A percentile compares a stretch with the other conserved stretches of the same genome.
phyloP scores from a whole-genome alignment of 768 basidiomycete genomes.

The Phlebiopsis flavidoalba region DNA sequence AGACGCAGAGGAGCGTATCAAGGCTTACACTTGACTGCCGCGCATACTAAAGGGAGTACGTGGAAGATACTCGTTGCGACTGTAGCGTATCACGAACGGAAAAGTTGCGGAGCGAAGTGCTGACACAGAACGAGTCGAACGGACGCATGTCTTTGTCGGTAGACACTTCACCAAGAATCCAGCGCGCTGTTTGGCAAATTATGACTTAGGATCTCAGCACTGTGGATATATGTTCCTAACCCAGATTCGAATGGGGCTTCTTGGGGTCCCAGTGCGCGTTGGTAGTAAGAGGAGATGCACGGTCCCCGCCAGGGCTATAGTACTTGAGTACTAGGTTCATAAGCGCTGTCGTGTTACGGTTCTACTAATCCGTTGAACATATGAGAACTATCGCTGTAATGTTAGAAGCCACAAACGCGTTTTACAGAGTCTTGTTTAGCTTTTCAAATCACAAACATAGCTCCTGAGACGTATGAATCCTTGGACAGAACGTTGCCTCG shows the following conservation, averaged over 20 bases:
- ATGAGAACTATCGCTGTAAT: too few species aligned
- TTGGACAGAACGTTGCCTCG: too few species aligned
- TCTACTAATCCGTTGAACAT: too few species aligned
- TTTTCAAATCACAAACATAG: too few species aligned
- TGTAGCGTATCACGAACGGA: slow-evolving; percentile 53
- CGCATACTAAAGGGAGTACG: slow-evolving; percentile 35
- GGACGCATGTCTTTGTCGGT: slow-evolving; percentile 39
- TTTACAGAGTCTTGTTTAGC: too few species aligned
- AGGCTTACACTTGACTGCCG: slow-evolving; percentile 15
- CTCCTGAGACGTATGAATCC: too few species aligned
- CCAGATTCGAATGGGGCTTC: slow-evolving; percentile 53
- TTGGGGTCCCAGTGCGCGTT: slow-evolving; percentile 8
- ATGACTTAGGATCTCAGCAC: slow-evolving; percentile 55
- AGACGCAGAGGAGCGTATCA: slow-evolving; percentile 29
- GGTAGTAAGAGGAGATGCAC: not conserved
- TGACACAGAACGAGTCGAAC: slow-evolving; percentile 56
- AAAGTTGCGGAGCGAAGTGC: slow-evolving; percentile 50
- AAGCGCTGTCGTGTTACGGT: too few species aligned
- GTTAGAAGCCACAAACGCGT: too few species aligned
- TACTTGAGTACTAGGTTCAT: too few species aligned
- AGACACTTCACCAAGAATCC: slow-evolving; percentile 58
- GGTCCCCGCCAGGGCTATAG: too few species aligned
- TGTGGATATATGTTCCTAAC: slow-evolving; percentile 36
- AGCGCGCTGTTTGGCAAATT: slow-evolving; percentile 40
- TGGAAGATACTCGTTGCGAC: slow-evolving; percentile 41